Evolutionary conservation across 176 grass and related monocot species (phyloP).

Genomic region (Puccinellia tenuiflora): DNA sequence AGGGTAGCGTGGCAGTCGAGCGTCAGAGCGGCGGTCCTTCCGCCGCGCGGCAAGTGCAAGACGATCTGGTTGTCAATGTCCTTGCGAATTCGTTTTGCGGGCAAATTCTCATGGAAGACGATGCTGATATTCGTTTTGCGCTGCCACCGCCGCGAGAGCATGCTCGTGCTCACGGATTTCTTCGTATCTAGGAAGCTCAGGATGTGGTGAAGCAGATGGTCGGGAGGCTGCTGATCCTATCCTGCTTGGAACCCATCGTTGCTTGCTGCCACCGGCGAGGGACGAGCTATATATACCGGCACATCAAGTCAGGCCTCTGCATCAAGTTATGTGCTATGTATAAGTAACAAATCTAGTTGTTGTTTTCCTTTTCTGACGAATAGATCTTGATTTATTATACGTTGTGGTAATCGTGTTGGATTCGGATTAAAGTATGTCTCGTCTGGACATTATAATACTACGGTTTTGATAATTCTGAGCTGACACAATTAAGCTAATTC

Average conservation of each 20-base stretch:
- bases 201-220: not conserved
- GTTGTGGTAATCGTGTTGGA: too few species aligned
- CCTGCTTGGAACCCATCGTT: not conserved
- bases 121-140: not conserved
- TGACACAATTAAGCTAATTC: too few species aligned
- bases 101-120: not conserved
- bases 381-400: too few species aligned
- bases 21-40: not conserved
- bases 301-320: too few species aligned
- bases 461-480: too few species aligned
- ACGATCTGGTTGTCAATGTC: not conserved
- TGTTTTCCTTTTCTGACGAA: too few species aligned
- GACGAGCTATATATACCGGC: not conserved
- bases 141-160: not conserved
- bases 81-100: not conserved
- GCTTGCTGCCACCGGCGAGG: not conserved
- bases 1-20: not conserved
- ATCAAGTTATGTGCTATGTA: too few species aligned
- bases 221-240: not conserved
- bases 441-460: too few species aligned
- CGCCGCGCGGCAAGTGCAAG: not conserved
- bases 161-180: not conserved
- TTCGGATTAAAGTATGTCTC: too few species aligned
- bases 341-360: not conserved
- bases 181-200: not conserved